These are phyloP conservation scores for Leptographium galeiforme DNA, from an alignment of 2,329 filamentous ascomycete species.

Conservation along the genomic window DNA sequence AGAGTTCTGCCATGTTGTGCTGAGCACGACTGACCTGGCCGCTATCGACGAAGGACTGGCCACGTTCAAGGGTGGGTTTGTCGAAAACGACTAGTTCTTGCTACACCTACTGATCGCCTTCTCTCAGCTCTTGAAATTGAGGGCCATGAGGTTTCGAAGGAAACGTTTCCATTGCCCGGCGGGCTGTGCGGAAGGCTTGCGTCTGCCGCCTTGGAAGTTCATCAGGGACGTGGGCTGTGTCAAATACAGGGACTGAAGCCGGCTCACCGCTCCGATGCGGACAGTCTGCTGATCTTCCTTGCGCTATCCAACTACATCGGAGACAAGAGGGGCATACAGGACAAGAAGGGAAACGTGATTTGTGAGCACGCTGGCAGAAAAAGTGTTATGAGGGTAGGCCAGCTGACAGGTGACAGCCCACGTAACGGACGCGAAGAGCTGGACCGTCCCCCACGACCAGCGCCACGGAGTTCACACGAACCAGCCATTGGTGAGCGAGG, in stretches of 20 bases:
- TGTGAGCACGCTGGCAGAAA: slow-evolving; percentile 19
- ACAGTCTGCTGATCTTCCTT: slow-evolving; percentile 41
- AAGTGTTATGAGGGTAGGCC: no score
- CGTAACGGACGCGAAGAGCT: slow-evolving; percentile 31
- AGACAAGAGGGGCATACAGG: slow-evolving; percentile 36
- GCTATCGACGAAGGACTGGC: slow-evolving; percentile 15
- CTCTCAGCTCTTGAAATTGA: slow-evolving; percentile 16
- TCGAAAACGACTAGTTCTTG: not conserved
- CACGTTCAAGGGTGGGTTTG: slow-evolving; percentile 15
- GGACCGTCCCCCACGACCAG: slow-evolving; percentile 27
- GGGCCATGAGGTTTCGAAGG: slow-evolving; percentile 21
- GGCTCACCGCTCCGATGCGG: slow-evolving; percentile 32
- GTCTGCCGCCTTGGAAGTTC: slow-evolving; percentile 21
- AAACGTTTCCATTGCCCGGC: slow-evolving; percentile 27
- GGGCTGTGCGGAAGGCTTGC: slow-evolving; percentile 21
- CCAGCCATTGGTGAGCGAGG: slow-evolving; percentile 23
- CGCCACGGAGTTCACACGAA: slow-evolving; percentile 39
- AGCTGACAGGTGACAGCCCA: slow-evolving; percentile 23
- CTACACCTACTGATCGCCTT: not conserved
- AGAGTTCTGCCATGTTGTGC: slow-evolving; percentile 3
- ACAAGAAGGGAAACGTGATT: slow-evolving; percentile 31
- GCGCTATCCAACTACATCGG: slow-evolving; percentile 44
- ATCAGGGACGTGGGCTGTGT: slow-evolving; percentile 34
- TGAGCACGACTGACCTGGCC: slow-evolving; percentile 9
- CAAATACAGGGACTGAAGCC: slow-evolving; percentile 41